Percentiles rank a stretch among this genome's conserved stretches.
Evolutionary conservation across 805 yeast species (phyloP).

Genomic region (Candida incommunis): DNA sequence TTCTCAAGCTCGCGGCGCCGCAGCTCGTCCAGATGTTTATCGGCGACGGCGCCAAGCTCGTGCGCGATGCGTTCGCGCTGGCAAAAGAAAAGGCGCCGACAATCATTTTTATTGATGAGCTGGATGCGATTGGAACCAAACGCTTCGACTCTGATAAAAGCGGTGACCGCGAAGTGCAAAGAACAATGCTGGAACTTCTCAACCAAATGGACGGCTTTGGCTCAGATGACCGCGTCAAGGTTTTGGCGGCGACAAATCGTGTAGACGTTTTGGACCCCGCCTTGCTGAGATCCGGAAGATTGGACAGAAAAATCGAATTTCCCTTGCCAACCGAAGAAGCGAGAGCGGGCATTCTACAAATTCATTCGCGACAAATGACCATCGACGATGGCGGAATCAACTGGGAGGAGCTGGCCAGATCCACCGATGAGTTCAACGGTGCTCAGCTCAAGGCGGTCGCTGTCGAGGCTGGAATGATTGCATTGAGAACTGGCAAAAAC

Average conservation of each 20-base stretch:
- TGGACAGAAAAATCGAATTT: constrained; percentile 95
- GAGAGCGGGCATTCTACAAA: constrained; percentile 89
- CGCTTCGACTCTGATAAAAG: constrained; percentile 95
- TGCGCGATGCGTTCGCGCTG: constrained; percentile 91
- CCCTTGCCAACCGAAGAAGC: constrained; percentile 97
- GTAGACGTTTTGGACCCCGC: constrained; percentile 99
- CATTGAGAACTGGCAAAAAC: constrained; percentile 85
- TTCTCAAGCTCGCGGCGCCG: constrained; percentile 91
- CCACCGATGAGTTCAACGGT: constrained; percentile 97
- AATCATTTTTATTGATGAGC: constrained; percentile 92
- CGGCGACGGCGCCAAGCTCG: constrained; percentile 97
- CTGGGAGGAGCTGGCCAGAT: constrained; percentile 96
- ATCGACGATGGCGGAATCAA: constrained; percentile 72
- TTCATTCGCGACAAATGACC: constrained; percentile 94
- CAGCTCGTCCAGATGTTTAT: constrained; percentile 96
- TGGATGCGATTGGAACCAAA: constrained; percentile 97
- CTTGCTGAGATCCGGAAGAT: constrained; percentile 86
- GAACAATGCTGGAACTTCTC: constrained; percentile 96
- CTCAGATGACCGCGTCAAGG: constrained; percentile 93
- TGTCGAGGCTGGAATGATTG: constrained; percentile 99
- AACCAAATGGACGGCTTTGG: constrained; percentile 98
- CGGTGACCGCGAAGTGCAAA: constrained; percentile 97
- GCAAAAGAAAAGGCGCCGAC: constrained; percentile 99
- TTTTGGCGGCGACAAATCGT: constrained; percentile 94
- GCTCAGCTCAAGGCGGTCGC: constrained; percentile 98